Evolutionary conservation across 345 rosid species (phyloP), one percentile per base, ranked within the genome.

Genomic region (Moringa oleifera): DNA sequence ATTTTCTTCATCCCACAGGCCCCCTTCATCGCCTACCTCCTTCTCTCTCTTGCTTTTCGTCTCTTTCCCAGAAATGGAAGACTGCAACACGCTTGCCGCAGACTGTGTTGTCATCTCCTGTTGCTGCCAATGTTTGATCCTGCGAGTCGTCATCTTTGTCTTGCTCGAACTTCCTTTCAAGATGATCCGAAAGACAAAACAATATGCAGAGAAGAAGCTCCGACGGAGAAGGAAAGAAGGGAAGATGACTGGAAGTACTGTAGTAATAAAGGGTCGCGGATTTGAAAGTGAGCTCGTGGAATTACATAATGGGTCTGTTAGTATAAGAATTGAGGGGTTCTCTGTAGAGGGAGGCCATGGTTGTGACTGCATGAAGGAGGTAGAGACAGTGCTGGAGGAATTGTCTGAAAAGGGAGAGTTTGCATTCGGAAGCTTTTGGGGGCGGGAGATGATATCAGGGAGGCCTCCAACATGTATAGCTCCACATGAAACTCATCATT

Each of bases 381-480:
- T 80, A 53, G 98, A 86, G 73, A 64, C 51, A 63, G 86, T 62
- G 13, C 59, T 89, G 64, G 81, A 79, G 25, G 95, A 79, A 25
- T 67, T 81, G 23, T 82, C 76, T 28, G 57, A 55, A 57, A 81
- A 76, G 58, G 96, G 98, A 24, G 80, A 76, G 81, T 91, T 91
- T 77, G 83, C 81, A 64, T 91, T 91, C 74, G 96, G 96, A 73
- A 91, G 92, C 82, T 91, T 91, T 60, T 86, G 98, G 98, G 85
- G 90, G 3, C 70, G 79, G 63, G 75, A 73, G 24, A 59, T 54
- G 66, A n/a, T n/a, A n/a, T 59, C 75, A 62, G 59, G 75, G 37
- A 58, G 59, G 66, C 53, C 71, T 24, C 60, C 67, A 72, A 61
- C 19, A 56, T 59, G 53, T 63, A 25, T 33, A 63, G 55, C 68